Evolutionary conservation across 1,139 yeast species (phyloP).

Genomic region (Pichia sp.): DNA sequence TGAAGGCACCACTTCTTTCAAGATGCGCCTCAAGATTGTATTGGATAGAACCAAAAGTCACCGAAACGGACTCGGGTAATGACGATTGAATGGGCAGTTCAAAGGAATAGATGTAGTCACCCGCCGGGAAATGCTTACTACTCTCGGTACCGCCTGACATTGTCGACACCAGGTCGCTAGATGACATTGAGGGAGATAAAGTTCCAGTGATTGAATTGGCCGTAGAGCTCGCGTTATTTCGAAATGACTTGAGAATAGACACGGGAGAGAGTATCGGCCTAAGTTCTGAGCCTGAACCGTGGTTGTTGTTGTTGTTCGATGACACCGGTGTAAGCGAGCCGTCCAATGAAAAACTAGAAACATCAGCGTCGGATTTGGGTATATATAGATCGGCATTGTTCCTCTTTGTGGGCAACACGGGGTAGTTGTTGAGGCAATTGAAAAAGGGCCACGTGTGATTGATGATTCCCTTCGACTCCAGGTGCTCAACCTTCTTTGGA

Average conservation of each 20-base stretch:
- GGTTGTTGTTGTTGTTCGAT: slow-evolving; percentile 14
- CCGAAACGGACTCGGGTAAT: slow-evolving; percentile 71
- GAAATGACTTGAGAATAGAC: slow-evolving; percentile 28
- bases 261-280: slow-evolving; percentile 27
- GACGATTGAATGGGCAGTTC: slow-evolving; percentile 83
- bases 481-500: slow-evolving; percentile 63
- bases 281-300: slow-evolving; percentile 17
- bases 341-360: slow-evolving; percentile 30
- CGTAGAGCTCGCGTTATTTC: slow-evolving; percentile 11
- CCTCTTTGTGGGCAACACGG: slow-evolving; percentile 29
- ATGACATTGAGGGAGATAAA: no score
- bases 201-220: no score
- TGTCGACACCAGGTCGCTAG: not conserved
- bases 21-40: slow-evolving; percentile 65
- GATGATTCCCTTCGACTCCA: slow-evolving; percentile 59
- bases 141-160: slow-evolving; percentile 15
- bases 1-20: slow-evolving; percentile 79
- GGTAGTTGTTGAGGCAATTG: slow-evolving; percentile 28
- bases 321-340: slow-evolving; percentile 24
- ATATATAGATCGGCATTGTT: slow-evolving; percentile 52
- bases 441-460: slow-evolving; percentile 93
- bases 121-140: slow-evolving; percentile 53
- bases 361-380: slow-evolving; percentile 27
- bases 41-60: slow-evolving; percentile 73
- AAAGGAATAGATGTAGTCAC: slow-evolving; percentile 86